A percentile compares a stretch with the other conserved stretches of the same genome.
phyloP scores from a whole-genome alignment of 2,329 filamentous ascomycete species.

The Cladosporium sp. region DNA sequence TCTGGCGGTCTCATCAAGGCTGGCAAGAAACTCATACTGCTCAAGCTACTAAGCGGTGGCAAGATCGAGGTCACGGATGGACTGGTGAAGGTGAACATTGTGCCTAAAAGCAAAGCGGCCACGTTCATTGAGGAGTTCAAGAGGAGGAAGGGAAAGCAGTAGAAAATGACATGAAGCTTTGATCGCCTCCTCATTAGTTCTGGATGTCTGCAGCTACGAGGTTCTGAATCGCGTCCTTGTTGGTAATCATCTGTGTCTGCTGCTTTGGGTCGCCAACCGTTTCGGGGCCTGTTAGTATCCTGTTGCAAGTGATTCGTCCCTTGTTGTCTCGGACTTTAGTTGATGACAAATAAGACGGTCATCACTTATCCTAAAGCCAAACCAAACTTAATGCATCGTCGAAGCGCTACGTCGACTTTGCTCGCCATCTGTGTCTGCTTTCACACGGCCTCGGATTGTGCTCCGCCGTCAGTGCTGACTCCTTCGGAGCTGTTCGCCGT shows the following conservation, averaged over 20 bases:
- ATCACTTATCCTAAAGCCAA: background rate
- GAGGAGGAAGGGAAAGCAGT: slow-evolving; percentile 55
- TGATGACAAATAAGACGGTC: background rate
- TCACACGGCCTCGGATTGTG: background rate
- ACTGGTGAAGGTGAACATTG: slow-evolving; percentile 76
- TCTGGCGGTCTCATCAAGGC: slow-evolving; percentile 82
- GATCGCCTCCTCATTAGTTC: background rate
- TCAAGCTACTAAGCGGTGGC: slow-evolving; percentile 73
- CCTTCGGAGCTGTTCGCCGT: background rate
- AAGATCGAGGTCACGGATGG: slow-evolving; percentile 88
- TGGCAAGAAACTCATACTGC: slow-evolving; percentile 77
- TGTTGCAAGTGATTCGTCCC: background rate
- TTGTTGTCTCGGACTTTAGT: background rate
- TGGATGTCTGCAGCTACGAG: background rate
- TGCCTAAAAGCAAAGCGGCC: slow-evolving; percentile 70
- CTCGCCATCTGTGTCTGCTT: background rate
- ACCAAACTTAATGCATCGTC: background rate
- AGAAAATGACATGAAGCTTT: background rate
- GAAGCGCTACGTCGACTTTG: background rate
- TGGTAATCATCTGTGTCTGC: background rate
- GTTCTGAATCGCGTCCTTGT: background rate
- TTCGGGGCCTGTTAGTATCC: background rate
- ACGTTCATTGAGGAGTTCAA: slow-evolving; percentile 88
- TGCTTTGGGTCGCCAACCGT: background rate
- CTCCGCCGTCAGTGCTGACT: background rate